A percentile compares a stretch with the other conserved stretches of the same genome.
phyloP scores from a whole-genome alignment of 2,329 filamentous ascomycete genomes.

The Exophiala xenobiotica region DNA sequence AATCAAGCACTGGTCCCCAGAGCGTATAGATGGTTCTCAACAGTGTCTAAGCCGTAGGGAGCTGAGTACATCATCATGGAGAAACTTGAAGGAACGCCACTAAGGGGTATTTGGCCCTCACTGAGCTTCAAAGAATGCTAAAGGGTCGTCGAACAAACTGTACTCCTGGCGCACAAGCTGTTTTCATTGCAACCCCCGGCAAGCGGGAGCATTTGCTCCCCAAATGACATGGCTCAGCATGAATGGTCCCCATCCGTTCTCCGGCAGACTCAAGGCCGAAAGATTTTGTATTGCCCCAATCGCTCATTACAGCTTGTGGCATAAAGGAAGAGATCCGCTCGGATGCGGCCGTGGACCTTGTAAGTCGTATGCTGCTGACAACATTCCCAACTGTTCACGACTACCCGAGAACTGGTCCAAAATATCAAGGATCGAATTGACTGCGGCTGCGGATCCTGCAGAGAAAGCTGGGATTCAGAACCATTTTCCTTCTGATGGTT shows the following conservation, averaged over 20 bases:
- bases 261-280: neutral
- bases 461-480: neutral
- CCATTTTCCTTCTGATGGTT: neutral
- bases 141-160: neutral
- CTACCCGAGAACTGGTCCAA: neutral
- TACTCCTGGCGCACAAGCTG: neutral
- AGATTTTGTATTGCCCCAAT: neutral
- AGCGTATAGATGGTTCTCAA: slow-evolving; percentile 38
- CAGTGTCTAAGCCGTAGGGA: slow-evolving; percentile 37
- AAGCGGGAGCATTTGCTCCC: neutral
- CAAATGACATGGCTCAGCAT: neutral
- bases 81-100: slow-evolving; percentile 34
- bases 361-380: neutral
- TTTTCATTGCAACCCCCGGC: neutral
- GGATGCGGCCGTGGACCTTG: neutral
- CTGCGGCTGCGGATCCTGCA: neutral
- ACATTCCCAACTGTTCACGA: neutral
- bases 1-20: slow-evolving; percentile 39
- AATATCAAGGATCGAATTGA: neutral
- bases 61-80: slow-evolving; percentile 43
- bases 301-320: neutral
- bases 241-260: neutral
- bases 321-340: neutral
- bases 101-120: slow-evolving; percentile 36
- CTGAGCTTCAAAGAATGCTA: neutral